phyloP scores from a whole-genome alignment of 1,139 yeast species.

The Saccharomyces hybrid region DNA sequence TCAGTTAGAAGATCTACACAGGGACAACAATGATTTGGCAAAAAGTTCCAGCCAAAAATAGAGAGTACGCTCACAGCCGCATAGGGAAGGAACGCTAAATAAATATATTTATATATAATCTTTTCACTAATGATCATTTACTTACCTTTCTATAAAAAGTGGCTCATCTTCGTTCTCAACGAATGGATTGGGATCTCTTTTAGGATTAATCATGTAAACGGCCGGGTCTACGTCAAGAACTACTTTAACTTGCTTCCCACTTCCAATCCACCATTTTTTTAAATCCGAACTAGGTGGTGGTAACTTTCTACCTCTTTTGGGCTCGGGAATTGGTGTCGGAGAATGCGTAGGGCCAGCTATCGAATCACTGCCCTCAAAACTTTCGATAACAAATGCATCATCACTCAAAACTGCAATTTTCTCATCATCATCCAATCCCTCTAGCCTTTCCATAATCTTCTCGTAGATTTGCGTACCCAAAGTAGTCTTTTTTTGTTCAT shows the following conservation, averaged over 20 bases:
- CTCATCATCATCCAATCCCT: conserved; percentile 30
- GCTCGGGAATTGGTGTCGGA: conserved; percentile 10
- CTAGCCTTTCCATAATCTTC: conserved; percentile 21
- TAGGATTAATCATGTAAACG: conserved; percentile 54
- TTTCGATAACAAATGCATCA: conserved; percentile 15
- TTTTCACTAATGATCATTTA: background rate
- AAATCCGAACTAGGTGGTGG: conserved; percentile 87
- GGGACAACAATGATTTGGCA: background rate
- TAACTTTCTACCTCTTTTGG: conserved; percentile 33
- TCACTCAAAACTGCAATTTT: conserved; percentile 31
- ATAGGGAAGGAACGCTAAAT: background rate
- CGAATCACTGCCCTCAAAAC: conserved; percentile 8
- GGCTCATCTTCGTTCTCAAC: conserved; percentile 34
- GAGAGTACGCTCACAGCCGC: background rate
- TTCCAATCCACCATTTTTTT: conserved; percentile 87
- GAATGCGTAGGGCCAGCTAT: conserved; percentile 2
- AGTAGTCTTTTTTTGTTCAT: conserved; percentile 51
- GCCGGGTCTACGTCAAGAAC: conserved; percentile 31
- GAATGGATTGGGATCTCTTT: conserved; percentile 65
- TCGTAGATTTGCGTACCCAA: conserved; percentile 55
- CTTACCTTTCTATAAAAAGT: conserved; percentile 32
- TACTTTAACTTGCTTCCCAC: conserved; percentile 69
- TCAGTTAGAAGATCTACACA: conserved; percentile 13
- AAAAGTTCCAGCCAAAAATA: conserved; percentile 2
- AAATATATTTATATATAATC: background rate